Base-by-base conservation (phyloP, 73 alveolate genomes). In the Paramecium primaurelia region DNA sequence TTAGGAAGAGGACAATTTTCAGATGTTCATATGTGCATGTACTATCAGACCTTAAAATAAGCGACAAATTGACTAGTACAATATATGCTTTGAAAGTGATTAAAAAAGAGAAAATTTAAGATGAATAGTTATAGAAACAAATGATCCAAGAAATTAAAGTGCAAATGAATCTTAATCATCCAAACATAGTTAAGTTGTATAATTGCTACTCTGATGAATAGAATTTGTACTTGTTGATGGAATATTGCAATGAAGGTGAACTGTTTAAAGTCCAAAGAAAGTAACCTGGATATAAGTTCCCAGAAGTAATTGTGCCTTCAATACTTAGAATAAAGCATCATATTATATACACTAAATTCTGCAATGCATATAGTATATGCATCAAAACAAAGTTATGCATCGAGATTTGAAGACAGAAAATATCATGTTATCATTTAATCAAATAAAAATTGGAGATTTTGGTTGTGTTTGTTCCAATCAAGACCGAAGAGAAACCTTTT, bases 191-290 rank as follows among this genome's bases (percentile, higher is more conserved):
- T 2, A 69, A 93, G 26, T 86, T 94, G 77, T 92, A 85, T 30
- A 92, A 92, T 71, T 92, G 73, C 11, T 94, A 94, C 59, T 95
- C 92, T 49, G 96, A 94, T 73, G 95, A 86, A 40, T 80, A 68
- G 40, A 86, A 94, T 87, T 71, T 94, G 20, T 86, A 86, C 44
- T 59, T 94, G 34, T 20, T 94, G 1, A 58, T 93, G 93, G 96
- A 94, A 36, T 94, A 92, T 77, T 94, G 97, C 45, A 58, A 93
- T 34, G 97, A 95, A 26, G 97, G 97, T 22, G 95, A 91, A 91
- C 68, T 91, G 25, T 91, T 91, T 22, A 91, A 77, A 44, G 80
- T 80, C 8, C 58, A 80, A 36, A 80, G 91, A 80, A 80, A 49
- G 26, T 47, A 45, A 47, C 71, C 91, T n/a, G 32, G 32, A 18